These are phyloP conservation scores for Gossypium raimondii DNA, from an alignment of 345 rosid genomes.

Conservation along the genomic window DNA sequence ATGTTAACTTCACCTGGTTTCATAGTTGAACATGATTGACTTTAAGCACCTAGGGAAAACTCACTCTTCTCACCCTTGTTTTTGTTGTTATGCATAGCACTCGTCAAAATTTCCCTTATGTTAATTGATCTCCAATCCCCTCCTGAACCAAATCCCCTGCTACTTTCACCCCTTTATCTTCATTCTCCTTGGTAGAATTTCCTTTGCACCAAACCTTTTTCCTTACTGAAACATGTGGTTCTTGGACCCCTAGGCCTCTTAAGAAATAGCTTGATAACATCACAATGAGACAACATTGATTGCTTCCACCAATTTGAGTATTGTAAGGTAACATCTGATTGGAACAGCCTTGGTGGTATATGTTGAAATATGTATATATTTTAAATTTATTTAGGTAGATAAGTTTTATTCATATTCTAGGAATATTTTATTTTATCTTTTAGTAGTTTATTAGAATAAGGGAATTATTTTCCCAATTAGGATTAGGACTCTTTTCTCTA, in stretches of 20 bases:
- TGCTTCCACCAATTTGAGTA: slow-evolving; percentile 47
- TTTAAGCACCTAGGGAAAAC: neutral
- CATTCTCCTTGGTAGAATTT: neutral
- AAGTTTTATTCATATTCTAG: too few relatives aligned
- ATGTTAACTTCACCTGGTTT: neutral
- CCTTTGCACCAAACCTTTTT: neutral
- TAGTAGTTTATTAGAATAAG: too few relatives aligned
- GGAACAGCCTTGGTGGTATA: slow-evolving; percentile 30
- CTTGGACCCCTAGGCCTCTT: slow-evolving; percentile 9
- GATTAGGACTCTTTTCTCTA: too few relatives aligned
- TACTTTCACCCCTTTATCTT: neutral
- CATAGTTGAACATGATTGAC: neutral
- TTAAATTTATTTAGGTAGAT: too few relatives aligned
- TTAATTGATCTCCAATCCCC: neutral
- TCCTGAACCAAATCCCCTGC: neutral
- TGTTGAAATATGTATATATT: too few relatives aligned
- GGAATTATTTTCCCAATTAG: too few relatives aligned
- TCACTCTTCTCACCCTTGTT: neutral
- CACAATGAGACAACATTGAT: neutral
- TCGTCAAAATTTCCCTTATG: neutral
- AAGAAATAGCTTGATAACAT: neutral
- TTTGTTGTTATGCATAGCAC: neutral
- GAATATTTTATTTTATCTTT: too few relatives aligned
- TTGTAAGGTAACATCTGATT: slow-evolving; percentile 26
- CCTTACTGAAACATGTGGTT: neutral